Evolutionary conservation across 148 eudicot genomes (phyloP), one percentile per base, ranked within the genome.

Genomic region (Silene conica): DNA sequence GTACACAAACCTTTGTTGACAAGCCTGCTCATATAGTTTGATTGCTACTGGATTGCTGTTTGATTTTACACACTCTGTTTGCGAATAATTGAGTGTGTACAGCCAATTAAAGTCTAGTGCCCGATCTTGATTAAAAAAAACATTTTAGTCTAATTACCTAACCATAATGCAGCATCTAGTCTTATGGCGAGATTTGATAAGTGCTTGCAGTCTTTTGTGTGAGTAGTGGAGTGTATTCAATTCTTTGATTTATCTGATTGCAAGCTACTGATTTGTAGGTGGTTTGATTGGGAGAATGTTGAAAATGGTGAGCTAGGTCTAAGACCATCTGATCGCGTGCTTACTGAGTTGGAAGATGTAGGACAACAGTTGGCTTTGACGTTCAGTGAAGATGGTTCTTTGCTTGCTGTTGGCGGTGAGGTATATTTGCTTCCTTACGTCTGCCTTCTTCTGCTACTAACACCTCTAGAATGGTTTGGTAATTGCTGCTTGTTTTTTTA

Each of bases 361-460:
- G 96, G 89, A 63, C 90, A 87, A 79, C 97, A 92, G 74, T 79
- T 88, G 80, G 89, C 93, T n/a, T 78, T 92, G 67, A 63, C 86
- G 31, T 90, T 92, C 81, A 83, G 79, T 75, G 73, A 69, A 21
- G 63, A 61, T 61, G 65, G 65, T 10, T 61, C 65, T 61, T 12
- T 61, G 15, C 34, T 22, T 12, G 65, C 65, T 61, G 65, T 61
- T 61, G 65, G 65, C 34, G 34, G 65, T 23, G 65, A 61, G 65
- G 65, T 61, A 61, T 61, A 22, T 61, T 61, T 61, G 65, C 25
- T 61, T 61, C 11, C 65, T 20, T 61, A 22, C 65, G 3, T 25
- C 31, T 25, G 34, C 25, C 65, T 23, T 22, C 31, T 61, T 22
- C 8, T n/a, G n/a, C n/a, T n/a, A n/a, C n/a, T n/a, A n/a, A n/a